These are phyloP conservation scores for Corchorus olitorius DNA, from an alignment of 345 rosid genomes.

Conservation along the genomic window DNA sequence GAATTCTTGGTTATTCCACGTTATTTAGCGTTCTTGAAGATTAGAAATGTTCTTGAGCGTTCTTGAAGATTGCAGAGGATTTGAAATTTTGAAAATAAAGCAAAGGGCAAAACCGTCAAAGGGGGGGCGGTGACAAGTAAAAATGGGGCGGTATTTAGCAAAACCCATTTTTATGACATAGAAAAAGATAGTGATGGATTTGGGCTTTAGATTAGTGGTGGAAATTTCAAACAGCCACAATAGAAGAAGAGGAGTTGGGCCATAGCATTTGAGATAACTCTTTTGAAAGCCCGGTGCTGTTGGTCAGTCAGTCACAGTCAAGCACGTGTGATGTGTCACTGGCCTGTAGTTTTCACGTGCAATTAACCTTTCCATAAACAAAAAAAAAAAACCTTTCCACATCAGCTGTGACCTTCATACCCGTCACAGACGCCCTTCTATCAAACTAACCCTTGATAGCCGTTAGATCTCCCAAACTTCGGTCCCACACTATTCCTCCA, in stretches of 20 bases:
- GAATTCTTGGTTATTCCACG: too few relatives aligned
- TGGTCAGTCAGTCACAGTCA: constrained; percentile 16
- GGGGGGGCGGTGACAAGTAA: too few relatives aligned
- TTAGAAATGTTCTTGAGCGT: too few relatives aligned
- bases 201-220: neutral
- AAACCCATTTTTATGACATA: too few relatives aligned
- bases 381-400: too few relatives aligned
- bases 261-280: neutral
- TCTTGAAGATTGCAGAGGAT: too few relatives aligned
- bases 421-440: neutral
- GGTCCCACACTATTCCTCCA: neutral
- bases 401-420: constrained; percentile 15
- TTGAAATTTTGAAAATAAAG: too few relatives aligned
- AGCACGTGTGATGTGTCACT: constrained; percentile 15
- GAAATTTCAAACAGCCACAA: too few relatives aligned
- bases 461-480: neutral
- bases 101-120: too few relatives aligned
- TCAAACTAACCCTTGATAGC: neutral
- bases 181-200: neutral
- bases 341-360: constrained; percentile 6
- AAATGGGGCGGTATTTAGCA: too few relatives aligned
- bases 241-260: too few relatives aligned
- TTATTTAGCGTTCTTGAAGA: too few relatives aligned
- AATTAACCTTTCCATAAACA: neutral
- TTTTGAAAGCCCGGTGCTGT: neutral